A percentile compares a stretch with the other conserved stretches of the same genome.
Conservation (phyloP, 2,329 filamentous ascomycete species). For the Hymenoscyphus infarciens region DNA sequence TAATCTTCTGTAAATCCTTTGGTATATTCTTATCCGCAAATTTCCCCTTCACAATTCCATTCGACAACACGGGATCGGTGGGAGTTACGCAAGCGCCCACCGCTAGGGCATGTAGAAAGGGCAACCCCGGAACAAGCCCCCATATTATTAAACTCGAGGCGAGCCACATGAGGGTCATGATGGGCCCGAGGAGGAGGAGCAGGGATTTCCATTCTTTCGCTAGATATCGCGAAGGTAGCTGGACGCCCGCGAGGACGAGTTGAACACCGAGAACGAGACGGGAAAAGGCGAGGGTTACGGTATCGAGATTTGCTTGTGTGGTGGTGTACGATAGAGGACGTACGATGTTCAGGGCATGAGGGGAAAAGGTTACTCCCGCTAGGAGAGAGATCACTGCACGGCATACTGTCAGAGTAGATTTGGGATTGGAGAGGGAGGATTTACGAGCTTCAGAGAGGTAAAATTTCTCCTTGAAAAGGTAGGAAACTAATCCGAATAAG, state of each 20-base stretch:
- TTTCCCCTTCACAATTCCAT: slow-evolving; percentile 88
- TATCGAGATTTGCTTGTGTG: slow-evolving; percentile 56
- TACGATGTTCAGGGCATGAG: slow-evolving; percentile 72
- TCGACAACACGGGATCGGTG: slow-evolving; percentile 83
- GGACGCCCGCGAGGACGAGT: slow-evolving; percentile 82
- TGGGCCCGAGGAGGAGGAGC: slow-evolving; percentile 71
- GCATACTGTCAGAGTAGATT: background rate
- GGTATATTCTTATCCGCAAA: slow-evolving; percentile 92
- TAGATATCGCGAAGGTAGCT: slow-evolving; percentile 80
- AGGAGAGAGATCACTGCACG: slow-evolving; percentile 74
- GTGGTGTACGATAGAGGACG: slow-evolving; percentile 71
- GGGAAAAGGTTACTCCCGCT: slow-evolving; percentile 74
- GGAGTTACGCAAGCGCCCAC: slow-evolving; percentile 87
- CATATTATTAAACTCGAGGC: slow-evolving; percentile 75
- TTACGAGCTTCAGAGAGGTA: slow-evolving; percentile 86
- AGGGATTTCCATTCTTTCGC: slow-evolving; percentile 74
- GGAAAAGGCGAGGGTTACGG: slow-evolving; percentile 78
- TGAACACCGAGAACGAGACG: slow-evolving; percentile 87
- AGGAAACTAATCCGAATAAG: slow-evolving; percentile 86
- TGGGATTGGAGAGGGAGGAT: background rate
- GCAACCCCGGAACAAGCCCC: slow-evolving; percentile 67
- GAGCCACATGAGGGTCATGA: slow-evolving; percentile 87
- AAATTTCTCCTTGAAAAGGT: slow-evolving; percentile 82
- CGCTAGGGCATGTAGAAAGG: slow-evolving; percentile 74
- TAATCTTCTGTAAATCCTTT: slow-evolving; percentile 73